phyloP scores from a whole-genome alignment of 306 rosid species.

The peach (Prunus persica) region Prunus_persica_NCBIv2 NC_034009.1:7937001-7937500 shows the following conservation, averaged over 20 bases:
- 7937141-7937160: background rate
- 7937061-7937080: background rate
- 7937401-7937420: slow-evolving; percentile 79
- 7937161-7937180: background rate
- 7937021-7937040: background rate
- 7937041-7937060: background rate
- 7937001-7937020: background rate
- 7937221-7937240: background rate
- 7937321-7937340: slow-evolving; percentile 86
- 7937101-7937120: background rate
- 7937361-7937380: slow-evolving; percentile 89
- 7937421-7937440: slow-evolving; percentile 67
- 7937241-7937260: slow-evolving; percentile 21
- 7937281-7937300: slow-evolving; percentile 97
- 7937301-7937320: slow-evolving; percentile 89
- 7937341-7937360: slow-evolving; percentile 87
- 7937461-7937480: background rate
- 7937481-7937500: slow-evolving; percentile 18
- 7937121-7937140: background rate
- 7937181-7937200: background rate
- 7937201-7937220: background rate
- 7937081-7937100: background rate
- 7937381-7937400: slow-evolving; percentile 86
- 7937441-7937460: slow-evolving; percentile 76
- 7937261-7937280: slow-evolving; percentile 22